Evolutionary conservation across 805 yeast species (phyloP).

Genomic region (Yamadazyma takamatsuzukensis): DNA sequence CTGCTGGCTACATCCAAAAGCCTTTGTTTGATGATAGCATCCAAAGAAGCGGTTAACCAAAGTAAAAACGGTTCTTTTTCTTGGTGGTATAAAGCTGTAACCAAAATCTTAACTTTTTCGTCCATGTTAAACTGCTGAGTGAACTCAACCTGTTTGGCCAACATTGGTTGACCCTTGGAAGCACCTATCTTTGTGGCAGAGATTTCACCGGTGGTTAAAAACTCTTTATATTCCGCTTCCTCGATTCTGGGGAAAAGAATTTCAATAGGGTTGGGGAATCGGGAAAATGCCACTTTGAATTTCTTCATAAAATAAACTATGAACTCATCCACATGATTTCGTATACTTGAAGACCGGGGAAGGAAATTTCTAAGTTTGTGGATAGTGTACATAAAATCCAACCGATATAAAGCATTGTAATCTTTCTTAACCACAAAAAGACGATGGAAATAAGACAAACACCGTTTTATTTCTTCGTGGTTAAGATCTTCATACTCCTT

Average conservation of each 20-base stretch:
- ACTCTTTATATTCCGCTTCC: constrained; percentile 43
- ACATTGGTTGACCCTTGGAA: constrained; percentile 19
- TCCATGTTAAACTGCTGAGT: constrained; percentile 34
- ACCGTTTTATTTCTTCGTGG: constrained; percentile 56
- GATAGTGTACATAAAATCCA: constrained; percentile 70
- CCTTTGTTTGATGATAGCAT: constrained; percentile 21
- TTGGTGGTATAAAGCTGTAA: constrained; percentile 45
- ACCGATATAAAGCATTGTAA: constrained; percentile 53
- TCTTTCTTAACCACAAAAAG: constrained; percentile 59
- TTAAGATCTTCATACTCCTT: constrained; percentile 59
- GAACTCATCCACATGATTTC: constrained; percentile 64
- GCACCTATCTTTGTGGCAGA: constrained; percentile 21
- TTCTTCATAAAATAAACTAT: constrained; percentile 62
- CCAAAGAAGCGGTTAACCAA: constrained; percentile 41
- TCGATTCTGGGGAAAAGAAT: constrained; percentile 61
- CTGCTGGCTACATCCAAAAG: constrained; percentile 7
- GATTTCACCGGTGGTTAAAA: constrained; percentile 57
- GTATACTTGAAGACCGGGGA: constrained; percentile 40
- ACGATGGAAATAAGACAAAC: constrained; percentile 68
- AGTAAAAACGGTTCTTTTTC: constrained; percentile 41
- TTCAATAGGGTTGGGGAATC: constrained; percentile 60
- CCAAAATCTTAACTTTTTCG: constrained; percentile 47
- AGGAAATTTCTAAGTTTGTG: constrained; percentile 47
- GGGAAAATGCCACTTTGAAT: constrained; percentile 44
- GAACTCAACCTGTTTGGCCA: constrained; percentile 36